Evolutionary conservation across 148 eudicot genomes (phyloP).

Genomic region (Agrostemma githago): DNA sequence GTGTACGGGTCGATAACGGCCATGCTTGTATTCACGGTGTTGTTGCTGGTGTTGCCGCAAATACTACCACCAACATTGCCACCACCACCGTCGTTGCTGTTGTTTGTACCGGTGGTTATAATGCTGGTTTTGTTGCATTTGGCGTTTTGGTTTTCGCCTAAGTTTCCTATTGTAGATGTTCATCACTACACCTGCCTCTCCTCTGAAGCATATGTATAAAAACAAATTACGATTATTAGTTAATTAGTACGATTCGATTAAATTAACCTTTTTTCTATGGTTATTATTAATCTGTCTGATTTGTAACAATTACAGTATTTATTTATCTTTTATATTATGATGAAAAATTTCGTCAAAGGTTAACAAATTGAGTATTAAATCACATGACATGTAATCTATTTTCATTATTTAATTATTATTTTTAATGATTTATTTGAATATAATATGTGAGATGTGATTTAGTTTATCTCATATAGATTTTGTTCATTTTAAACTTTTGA

Average conservation of each 20-base stretch:
- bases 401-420: neutral
- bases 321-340: neutral
- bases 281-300: too few relatives aligned
- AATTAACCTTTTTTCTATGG: too few relatives aligned
- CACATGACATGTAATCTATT: neutral
- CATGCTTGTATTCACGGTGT: slow-evolving; percentile 20
- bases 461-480: too few relatives aligned
- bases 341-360: too few relatives aligned
- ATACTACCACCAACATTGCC: slow-evolving; percentile 26
- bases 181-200: neutral
- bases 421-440: too few relatives aligned
- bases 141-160: slow-evolving; percentile 20
- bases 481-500: too few relatives aligned
- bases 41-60: slow-evolving; percentile 27
- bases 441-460: too few relatives aligned
- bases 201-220: neutral
- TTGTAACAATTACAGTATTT: neutral
- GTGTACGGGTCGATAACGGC: slow-evolving; percentile 8
- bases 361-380: neutral
- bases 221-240: too few relatives aligned
- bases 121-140: slow-evolving; percentile 29
- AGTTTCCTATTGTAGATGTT: slow-evolving; percentile 9
- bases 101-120: slow-evolving; percentile 30
- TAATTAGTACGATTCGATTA: too few relatives aligned
- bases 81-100: slow-evolving; percentile 28